A percentile compares a stretch with the other conserved stretches of the same genome.
These are phyloP conservation scores for Lactarius sp. DNA, from an alignment of 768 basidiomycete genomes.

Conservation along the genomic window DNA sequence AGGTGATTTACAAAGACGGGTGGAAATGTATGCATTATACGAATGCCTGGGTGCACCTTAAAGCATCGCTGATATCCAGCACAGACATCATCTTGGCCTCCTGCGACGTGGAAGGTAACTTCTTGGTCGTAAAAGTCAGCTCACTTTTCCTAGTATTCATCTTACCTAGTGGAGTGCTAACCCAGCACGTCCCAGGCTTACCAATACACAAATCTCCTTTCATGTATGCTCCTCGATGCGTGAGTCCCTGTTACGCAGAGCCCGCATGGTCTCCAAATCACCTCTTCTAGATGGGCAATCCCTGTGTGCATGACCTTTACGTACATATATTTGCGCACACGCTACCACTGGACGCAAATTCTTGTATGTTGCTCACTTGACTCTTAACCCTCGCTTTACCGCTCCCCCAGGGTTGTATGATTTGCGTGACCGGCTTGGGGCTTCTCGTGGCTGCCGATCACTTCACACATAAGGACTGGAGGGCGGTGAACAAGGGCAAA, in stretches of 20 bases:
- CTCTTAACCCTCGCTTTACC: not conserved
- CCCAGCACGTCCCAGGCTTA: constrained; percentile 48
- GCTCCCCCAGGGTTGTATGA: constrained; percentile 52
- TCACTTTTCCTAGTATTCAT: not conserved
- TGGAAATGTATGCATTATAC: constrained; percentile 68
- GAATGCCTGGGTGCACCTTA: not conserved
- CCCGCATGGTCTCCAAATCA: not conserved
- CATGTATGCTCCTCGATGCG: constrained; percentile 91
- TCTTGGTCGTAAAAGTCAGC: constrained; percentile 68
- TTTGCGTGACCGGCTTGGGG: constrained; percentile 72
- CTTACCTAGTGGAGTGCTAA: not conserved
- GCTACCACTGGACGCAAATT: constrained; percentile 80
- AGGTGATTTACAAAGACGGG: constrained; percentile 65
- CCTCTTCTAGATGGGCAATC: constrained; percentile 70
- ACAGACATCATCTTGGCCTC: constrained; percentile 72
- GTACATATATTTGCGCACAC: constrained; percentile 76
- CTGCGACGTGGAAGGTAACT: constrained; percentile 87
- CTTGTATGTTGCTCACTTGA: constrained; percentile 43
- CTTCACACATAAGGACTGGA: constrained; percentile 70
- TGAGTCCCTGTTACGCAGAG: constrained; percentile 34
- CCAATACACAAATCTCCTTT: constrained; percentile 80
- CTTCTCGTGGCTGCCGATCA: constrained; percentile 77
- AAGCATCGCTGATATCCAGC: constrained; percentile 4
- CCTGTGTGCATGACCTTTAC: constrained; percentile 81
- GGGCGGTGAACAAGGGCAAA: constrained; percentile 59